These are phyloP conservation scores for Candida gorgasii DNA, from an alignment of 805 yeast genomes.

Conservation along the genomic window DNA sequence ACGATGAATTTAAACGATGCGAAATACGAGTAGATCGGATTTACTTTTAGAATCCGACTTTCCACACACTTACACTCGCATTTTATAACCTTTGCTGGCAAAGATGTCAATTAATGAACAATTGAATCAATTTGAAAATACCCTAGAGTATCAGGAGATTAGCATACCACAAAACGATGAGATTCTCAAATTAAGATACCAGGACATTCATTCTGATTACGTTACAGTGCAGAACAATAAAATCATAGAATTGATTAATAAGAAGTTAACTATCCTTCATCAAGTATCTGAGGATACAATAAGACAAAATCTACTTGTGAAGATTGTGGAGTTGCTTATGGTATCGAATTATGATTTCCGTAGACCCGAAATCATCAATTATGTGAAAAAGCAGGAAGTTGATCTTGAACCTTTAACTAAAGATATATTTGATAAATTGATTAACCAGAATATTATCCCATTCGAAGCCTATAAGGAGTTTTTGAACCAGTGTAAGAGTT, in stretches of 20 bases:
- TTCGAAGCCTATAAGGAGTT: not conserved
- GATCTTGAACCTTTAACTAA: constrained; percentile 5
- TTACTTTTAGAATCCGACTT: too few relatives aligned
- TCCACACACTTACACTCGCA: too few relatives aligned
- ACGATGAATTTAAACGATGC: not conserved
- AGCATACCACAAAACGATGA: not conserved
- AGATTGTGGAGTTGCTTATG: constrained; percentile 32
- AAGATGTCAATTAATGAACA: not conserved
- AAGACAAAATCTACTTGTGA: constrained; percentile 19
- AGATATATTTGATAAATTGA: constrained; percentile 7
- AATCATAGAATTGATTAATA: constrained; percentile 31
- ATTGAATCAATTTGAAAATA: constrained; percentile 6
- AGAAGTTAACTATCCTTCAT: constrained; percentile 28
- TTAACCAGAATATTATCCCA: constrained; percentile 1
- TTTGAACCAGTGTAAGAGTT: not conserved
- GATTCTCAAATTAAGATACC: constrained; percentile 24
- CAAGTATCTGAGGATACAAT: constrained; percentile 10
- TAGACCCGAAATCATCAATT: constrained; percentile 24
- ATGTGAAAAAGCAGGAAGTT: constrained; percentile 3
- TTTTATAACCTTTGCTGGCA: not conserved
- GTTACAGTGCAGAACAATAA: constrained; percentile 21
- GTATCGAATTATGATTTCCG: constrained; percentile 37
- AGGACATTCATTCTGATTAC: constrained; percentile 36
- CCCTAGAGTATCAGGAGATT: not conserved
- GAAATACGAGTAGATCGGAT: not conserved